phyloP scores from a whole-genome alignment of 2,329 filamentous ascomycete genomes.

The Exutisphaerella laricina region DNA sequence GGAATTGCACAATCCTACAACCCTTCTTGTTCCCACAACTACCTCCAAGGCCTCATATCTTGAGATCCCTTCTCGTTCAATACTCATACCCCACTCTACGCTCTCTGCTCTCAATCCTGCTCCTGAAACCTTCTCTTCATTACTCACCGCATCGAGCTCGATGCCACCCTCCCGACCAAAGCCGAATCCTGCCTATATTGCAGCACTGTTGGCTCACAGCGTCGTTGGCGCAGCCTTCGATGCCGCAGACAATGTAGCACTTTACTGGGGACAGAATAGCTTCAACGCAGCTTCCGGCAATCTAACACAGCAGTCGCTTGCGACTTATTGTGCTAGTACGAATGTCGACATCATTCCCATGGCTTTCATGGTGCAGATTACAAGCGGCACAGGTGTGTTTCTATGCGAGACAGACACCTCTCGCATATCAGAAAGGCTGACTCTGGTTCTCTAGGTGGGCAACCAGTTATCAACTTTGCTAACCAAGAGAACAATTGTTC shows the following conservation, averaged over 20 bases:
- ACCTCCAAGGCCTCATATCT: too few relatives aligned
- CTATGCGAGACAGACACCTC: too few relatives aligned
- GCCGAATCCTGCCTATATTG: conserved; percentile 10
- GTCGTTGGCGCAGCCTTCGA: conserved; percentile 7
- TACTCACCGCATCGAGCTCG: conserved; percentile 6
- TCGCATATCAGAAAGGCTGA: too few relatives aligned
- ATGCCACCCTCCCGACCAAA: conserved; percentile 25
- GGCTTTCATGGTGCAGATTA: conserved; percentile 54
- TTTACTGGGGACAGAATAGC: conserved; percentile 52
- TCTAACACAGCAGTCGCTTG: conserved; percentile 50
- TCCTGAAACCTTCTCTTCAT: too few relatives aligned
- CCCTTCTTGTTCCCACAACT: not conserved
- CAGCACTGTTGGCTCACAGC: not conserved
- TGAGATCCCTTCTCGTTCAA: too few relatives aligned
- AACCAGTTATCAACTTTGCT: conserved; percentile 57
- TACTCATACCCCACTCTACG: not conserved
- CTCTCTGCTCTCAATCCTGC: conserved; percentile 9
- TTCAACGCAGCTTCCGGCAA: conserved; percentile 42
- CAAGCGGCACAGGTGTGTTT: conserved; percentile 43
- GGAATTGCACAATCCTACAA: not conserved
- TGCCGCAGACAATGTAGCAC: conserved; percentile 6
- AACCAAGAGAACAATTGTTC: conserved; percentile 59
- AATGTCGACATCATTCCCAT: conserved; percentile 56
- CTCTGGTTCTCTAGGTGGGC: conserved; percentile 36
- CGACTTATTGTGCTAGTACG: conserved; percentile 53